A percentile compares a stretch with the other conserved stretches of the same genome.
These are phyloP conservation scores for Lichenothelia convexa DNA, from an alignment of 495 filamentous ascomycete genomes.

Conservation along the genomic window DNA sequence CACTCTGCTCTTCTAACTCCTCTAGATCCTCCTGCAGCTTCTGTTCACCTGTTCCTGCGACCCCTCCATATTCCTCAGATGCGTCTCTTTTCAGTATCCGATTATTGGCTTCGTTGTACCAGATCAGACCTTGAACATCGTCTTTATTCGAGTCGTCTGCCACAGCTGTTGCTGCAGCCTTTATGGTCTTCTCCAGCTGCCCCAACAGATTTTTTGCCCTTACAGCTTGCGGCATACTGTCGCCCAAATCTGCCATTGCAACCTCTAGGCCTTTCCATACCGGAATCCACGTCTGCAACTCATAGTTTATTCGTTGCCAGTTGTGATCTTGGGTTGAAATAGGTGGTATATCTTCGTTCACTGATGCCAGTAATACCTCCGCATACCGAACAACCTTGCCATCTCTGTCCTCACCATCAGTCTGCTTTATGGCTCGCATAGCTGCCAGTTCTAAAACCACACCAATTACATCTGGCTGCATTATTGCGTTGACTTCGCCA, in stretches of 20 bases:
- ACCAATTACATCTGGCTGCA: conserved; percentile 16
- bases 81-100: no score
- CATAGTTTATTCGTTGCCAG: background rate
- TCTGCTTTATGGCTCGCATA: conserved; percentile 12
- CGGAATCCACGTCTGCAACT: background rate
- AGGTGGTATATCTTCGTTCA: background rate
- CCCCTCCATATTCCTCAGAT: no score
- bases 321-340: background rate
- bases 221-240: conserved; percentile 2
- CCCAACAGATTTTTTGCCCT: background rate
- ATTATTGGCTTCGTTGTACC: no score
- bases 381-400: conserved; percentile 21
- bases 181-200: background rate
- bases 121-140: no score
- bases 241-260: background rate
- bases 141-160: no score
- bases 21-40: no score
- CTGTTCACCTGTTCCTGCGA: no score
- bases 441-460: conserved; percentile 21
- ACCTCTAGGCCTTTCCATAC: conserved; percentile 1
- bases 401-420: conserved; percentile 17
- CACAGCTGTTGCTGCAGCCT: no score
- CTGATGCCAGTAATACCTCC: conserved; percentile 12
- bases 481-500: conserved; percentile 12
- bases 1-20: no score